Percentiles rank a stretch among this genome's conserved stretches.
Evolutionary conservation across 2,329 filamentous ascomycete species (phyloP).

Genomic region (Seiridium unicorne): DNA sequence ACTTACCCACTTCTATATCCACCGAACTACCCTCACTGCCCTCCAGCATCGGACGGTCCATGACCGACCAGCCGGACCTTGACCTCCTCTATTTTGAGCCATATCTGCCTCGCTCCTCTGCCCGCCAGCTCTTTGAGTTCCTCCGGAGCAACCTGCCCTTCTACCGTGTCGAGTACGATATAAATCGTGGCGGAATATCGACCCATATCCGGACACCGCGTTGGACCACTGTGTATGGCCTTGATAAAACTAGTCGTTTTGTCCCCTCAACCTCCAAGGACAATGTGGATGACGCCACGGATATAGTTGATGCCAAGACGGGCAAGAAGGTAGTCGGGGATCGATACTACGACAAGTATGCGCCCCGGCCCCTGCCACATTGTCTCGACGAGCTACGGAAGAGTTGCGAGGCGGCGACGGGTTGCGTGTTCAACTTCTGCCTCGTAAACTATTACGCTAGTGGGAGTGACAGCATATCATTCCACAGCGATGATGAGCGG

Average conservation of each 20-base stretch:
- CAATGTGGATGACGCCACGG: conserved; percentile 38
- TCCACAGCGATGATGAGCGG: conserved; percentile 77
- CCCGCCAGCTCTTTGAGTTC: conserved; percentile 65
- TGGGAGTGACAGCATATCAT: conserved; percentile 74
- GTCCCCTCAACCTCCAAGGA: conserved; percentile 16
- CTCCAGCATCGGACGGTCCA: conserved; percentile 48
- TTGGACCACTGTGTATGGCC: conserved; percentile 58
- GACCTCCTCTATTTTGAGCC: conserved; percentile 76
- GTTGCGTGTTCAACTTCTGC: conserved; percentile 73
- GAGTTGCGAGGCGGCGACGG: conserved; percentile 64
- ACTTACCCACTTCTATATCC: conserved; percentile 37
- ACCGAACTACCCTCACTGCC: conserved; percentile 44
- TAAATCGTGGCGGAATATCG: conserved; percentile 62
- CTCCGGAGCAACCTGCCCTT: conserved; percentile 71
- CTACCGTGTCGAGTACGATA: conserved; percentile 72
- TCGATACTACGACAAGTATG: conserved; percentile 52
- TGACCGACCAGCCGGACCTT: conserved; percentile 68
- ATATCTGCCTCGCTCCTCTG: conserved; percentile 59
- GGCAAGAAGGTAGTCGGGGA: conserved; percentile 34
- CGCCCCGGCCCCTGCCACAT: conserved; percentile 67
- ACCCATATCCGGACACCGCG: conserved; percentile 60
- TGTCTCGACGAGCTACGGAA: conserved; percentile 65
- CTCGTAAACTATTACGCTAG: conserved; percentile 83
- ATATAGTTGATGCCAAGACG: conserved; percentile 24
- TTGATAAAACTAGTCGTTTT: conserved; percentile 65